Evolutionary conservation across 2,329 filamentous ascomycete species (phyloP), one percentile per base, ranked within the genome.

Genomic region (Fusarium albosuccineum): DNA sequence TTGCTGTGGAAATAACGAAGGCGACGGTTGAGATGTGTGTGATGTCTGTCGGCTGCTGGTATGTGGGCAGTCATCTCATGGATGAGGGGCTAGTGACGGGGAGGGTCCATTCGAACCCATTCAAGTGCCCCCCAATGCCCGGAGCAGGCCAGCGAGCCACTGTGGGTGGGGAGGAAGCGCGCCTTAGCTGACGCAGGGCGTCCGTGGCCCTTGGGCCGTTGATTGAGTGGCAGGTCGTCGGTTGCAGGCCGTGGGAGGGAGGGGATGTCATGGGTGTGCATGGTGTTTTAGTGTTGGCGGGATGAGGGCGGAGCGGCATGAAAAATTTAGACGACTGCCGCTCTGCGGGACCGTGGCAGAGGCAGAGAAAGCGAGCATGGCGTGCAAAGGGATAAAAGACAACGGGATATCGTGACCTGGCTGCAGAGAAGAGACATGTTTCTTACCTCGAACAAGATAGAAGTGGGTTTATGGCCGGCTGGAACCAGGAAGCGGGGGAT

Each of bases 11-110:
- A 51, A 48, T 48, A 34, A 34, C 45, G 48, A 46, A 59, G 60
- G 49, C 58, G 60, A 60, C 53, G 65, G 59, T 57, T 68, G 59
- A 66, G 53, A 64, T 53, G 70, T 72, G 70, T 72, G 66, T 63
- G 53, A 72, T 48, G 34, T 48, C 34, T 72, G 62, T 59, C 52
- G 63, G 56, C 55, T 67, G 66, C 57, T 62, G 57, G 57, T 67
- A 71, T 69, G 68, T 67, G 68, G 68, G 66, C 66, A 70, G 60
- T 71, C 50, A 71, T 72, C 61, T 71, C 70, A 71, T 69, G 61
- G 56, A 63, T 69, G 70, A 72, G 70, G 70, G 70, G 70, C 70
- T 70, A 57, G 54, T 36, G 51, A 68, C 66, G 67, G 60, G 57
- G 60, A 65, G 63, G 67, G 64, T 55, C 66, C 62, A 51, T 52